Conservation (phyloP, 176 grass and related monocot genomes). For the Phragmites australis region DNA sequence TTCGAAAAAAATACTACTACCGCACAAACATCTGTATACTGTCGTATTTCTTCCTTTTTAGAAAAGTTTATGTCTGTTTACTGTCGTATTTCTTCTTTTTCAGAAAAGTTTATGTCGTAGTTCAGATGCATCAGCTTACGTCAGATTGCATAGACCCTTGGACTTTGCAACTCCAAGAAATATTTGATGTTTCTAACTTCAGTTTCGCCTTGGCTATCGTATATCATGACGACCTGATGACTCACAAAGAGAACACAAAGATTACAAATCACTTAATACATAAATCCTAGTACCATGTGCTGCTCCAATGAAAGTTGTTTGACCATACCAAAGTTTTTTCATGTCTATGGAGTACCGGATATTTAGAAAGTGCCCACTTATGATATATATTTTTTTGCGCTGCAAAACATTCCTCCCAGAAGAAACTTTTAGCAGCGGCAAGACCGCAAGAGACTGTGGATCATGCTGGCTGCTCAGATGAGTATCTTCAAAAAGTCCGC, state of each 20-base stretch:
- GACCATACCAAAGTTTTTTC: not conserved
- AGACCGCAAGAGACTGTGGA: too few relatives aligned
- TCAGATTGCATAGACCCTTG: not conserved
- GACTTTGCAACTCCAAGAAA: not conserved
- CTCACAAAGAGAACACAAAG: not conserved
- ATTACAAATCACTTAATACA: not conserved
- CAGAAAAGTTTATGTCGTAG: too few relatives aligned
- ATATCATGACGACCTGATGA: not conserved
- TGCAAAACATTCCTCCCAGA: not conserved
- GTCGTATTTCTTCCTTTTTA: too few relatives aligned
- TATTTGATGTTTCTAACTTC: not conserved
- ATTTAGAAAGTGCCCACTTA: conserved; percentile 6
- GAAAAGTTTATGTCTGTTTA: too few relatives aligned
- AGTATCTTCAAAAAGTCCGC: conserved; percentile 11
- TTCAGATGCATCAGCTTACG: not conserved
- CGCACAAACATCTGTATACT: too few relatives aligned
- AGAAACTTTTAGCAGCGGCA: not conserved
- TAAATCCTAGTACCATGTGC: conserved; percentile 23
- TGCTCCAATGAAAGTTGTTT: conserved; percentile 13
- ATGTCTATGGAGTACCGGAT: not conserved
- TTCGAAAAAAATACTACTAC: too few relatives aligned
- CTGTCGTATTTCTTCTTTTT: too few relatives aligned
- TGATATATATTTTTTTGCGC: not conserved
- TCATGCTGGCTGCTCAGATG: not conserved
- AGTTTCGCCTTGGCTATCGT: not conserved